Evolutionary conservation across 2,329 filamentous ascomycete genomes (phyloP).

Genomic region (Cercospora sojina): DNA sequence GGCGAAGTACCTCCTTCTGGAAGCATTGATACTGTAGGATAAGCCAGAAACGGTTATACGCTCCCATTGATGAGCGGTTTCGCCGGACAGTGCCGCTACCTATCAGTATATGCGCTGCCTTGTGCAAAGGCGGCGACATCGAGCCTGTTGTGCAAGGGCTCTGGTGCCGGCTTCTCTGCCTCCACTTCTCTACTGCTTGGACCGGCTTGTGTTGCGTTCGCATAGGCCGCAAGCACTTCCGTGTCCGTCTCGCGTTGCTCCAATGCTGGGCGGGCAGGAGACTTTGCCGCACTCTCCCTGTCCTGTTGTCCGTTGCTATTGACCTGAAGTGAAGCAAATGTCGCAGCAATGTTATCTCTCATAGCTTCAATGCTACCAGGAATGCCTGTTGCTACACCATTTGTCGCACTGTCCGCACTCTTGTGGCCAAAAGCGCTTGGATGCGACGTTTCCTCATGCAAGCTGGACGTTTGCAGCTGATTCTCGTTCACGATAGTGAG

Average conservation of each 20-base stretch:
- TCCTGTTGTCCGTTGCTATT: neutral
- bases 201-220: neutral
- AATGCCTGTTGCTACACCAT: neutral
- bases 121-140: constrained; percentile 26
- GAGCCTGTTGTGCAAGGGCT: constrained; percentile 8
- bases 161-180: neutral
- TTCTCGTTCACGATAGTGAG: constrained; percentile 13
- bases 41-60: neutral
- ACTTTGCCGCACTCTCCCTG: neutral
- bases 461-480: neutral
- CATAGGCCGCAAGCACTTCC: constrained; percentile 13
- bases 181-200: neutral
- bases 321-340: constrained; percentile 5
- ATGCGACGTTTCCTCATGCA: neutral
- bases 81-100: neutral
- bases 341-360: constrained; percentile 3
- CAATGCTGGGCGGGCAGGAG: constrained; percentile 14
- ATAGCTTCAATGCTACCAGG: neutral
- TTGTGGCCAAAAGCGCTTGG: neutral
- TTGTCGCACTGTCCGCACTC: neutral
- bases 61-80: neutral
- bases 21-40: constrained; percentile 50
- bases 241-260: constrained; percentile 18
- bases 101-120: constrained; percentile 26
- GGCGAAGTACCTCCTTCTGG: constrained; percentile 55